Percentiles rank a stretch among this genome's conserved stretches.
Conservation (phyloP, 176 grass and related monocot species). For the Avena eriantha region DNA sequence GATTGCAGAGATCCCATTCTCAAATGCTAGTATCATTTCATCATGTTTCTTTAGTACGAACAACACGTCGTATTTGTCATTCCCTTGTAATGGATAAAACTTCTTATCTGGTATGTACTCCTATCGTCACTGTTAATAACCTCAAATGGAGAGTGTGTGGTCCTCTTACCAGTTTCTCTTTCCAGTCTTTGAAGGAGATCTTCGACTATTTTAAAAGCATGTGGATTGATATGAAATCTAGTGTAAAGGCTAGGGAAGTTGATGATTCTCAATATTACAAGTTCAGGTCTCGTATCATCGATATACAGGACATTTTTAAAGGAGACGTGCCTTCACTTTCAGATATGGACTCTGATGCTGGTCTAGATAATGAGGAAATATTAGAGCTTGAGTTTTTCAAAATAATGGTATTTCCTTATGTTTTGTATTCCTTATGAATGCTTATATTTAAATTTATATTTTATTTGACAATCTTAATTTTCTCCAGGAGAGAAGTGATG, state of each 20-base stretch:
- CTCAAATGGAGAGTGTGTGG: not conserved
- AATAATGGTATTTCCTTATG: constrained; percentile 50
- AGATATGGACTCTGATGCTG: constrained; percentile 50
- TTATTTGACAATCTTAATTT: constrained; percentile 23
- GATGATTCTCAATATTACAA: constrained; percentile 71
- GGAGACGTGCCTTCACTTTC: constrained; percentile 56
- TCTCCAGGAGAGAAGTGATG: constrained; percentile 59
- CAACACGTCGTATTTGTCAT: constrained; percentile 50
- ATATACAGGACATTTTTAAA: constrained; percentile 76
- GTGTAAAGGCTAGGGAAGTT: constrained; percentile 65
- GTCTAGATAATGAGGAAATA: constrained; percentile 62
- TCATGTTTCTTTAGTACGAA: constrained; percentile 66
- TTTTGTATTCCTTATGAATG: constrained; percentile 11
- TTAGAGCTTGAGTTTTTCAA: constrained; percentile 66
- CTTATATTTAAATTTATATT: constrained; percentile 18
- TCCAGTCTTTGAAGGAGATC: constrained; percentile 65
- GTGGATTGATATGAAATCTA: constrained; percentile 89
- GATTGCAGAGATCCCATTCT: constrained; percentile 63
- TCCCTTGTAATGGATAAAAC: constrained; percentile 66
- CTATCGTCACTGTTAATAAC: constrained; percentile 24
- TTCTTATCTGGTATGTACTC: constrained; percentile 74
- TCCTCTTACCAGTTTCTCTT: constrained; percentile 46
- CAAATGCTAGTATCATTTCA: constrained; percentile 64
- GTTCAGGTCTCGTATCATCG: constrained; percentile 70
- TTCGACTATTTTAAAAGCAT: constrained; percentile 82